Conservation (phyloP, 1,139 yeast genomes). For the Yamadazyma kanchanaburiensis region DNA sequence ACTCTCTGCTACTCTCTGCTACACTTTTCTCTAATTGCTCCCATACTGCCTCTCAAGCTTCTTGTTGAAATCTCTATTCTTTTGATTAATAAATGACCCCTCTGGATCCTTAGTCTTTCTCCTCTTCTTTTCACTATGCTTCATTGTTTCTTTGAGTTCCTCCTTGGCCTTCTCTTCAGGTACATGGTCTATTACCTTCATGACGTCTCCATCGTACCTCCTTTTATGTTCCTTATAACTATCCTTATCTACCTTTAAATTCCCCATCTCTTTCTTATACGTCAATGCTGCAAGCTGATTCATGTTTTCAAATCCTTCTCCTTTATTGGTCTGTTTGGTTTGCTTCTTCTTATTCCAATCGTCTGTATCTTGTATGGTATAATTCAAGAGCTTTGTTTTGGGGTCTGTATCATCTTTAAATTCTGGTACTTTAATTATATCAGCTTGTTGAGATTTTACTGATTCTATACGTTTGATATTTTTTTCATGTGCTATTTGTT, state of each 20-base stretch:
- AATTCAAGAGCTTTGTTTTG: slow-evolving; percentile 36
- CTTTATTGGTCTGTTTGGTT: slow-evolving; percentile 12
- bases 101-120: slow-evolving; percentile 33
- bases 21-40: slow-evolving; percentile 1
- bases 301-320: slow-evolving; percentile 28
- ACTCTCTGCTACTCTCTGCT: no score
- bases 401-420: not conserved
- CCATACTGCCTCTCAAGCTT: slow-evolving; percentile 60
- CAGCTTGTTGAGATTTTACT: slow-evolving; percentile 3
- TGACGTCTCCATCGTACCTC: slow-evolving; percentile 1
- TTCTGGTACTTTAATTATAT: slow-evolving; percentile 1
- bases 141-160: slow-evolving; percentile 7
- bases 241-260: slow-evolving; percentile 37
- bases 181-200: slow-evolving; percentile 2
- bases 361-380: slow-evolving; percentile 67
- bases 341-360: slow-evolving; percentile 53
- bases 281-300: slow-evolving; percentile 54
- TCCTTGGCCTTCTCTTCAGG: slow-evolving; percentile 7
- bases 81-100: slow-evolving; percentile 59
- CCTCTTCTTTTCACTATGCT: slow-evolving; percentile 26
- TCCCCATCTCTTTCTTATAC: slow-evolving; percentile 45
- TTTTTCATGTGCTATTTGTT: slow-evolving; percentile 6
- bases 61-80: slow-evolving; percentile 74
- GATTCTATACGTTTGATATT: slow-evolving; percentile 5
- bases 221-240: slow-evolving; percentile 35